A percentile compares a stretch with the other conserved stretches of the same genome.
phyloP scores from a whole-genome alignment of 148 eudicot species.

The Polygonum maritimum region DNA sequence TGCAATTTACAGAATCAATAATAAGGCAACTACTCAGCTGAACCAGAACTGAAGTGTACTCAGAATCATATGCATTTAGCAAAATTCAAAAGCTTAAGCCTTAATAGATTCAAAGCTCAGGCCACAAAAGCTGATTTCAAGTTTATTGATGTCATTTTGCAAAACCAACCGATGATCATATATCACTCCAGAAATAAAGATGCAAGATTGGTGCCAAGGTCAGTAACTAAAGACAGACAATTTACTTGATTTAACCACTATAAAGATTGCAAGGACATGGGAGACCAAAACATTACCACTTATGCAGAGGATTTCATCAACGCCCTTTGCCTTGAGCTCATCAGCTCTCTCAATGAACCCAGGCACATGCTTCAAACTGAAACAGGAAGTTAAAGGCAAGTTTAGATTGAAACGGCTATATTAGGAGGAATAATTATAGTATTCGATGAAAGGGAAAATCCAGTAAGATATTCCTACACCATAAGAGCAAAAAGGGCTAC shows the following conservation, averaged over 20 bases:
- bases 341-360: conserved; percentile 64
- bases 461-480: not conserved
- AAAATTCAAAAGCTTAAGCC: not conserved
- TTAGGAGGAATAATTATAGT: not conserved
- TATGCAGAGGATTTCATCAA: conserved; percentile 55
- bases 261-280: not conserved
- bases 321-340: conserved; percentile 71
- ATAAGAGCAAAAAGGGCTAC: not conserved
- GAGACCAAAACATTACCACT: conserved; percentile 39
- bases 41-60: not conserved
- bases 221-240: not conserved
- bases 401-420: not conserved
- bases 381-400: not conserved
- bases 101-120: not conserved
- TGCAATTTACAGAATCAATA: conserved; percentile 21
- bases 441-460: not conserved
- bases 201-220: not conserved
- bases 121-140: not conserved
- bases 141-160: not conserved
- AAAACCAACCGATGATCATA: not conserved
- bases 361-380: conserved; percentile 66
- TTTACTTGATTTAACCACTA: not conserved
- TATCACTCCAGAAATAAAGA: not conserved
- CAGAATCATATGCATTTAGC: not conserved
- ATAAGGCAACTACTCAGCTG: not conserved